Percentiles rank a stretch among this genome's conserved stretches.
phyloP scores from a whole-genome alignment of 2,329 filamentous ascomycete genomes.

The Nemania sp. region DNA sequence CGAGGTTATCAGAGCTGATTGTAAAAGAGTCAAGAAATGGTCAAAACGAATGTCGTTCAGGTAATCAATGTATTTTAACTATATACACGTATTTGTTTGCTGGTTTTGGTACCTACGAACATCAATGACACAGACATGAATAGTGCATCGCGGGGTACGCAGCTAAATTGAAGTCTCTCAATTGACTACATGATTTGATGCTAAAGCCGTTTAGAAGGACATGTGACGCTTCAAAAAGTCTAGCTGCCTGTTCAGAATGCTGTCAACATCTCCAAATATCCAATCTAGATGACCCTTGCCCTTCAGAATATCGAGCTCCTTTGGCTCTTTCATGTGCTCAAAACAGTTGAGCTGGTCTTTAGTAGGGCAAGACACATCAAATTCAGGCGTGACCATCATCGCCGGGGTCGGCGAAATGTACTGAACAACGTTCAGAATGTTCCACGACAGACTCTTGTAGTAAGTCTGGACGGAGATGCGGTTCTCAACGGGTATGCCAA shows the following conservation, averaged over 20 bases:
- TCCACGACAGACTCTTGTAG: conserved; percentile 1
- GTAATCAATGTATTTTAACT: too few relatives aligned
- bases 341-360: not conserved
- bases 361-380: conserved; percentile 1
- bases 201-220: not conserved
- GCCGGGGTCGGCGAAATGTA: conserved; percentile 1
- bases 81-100: too few relatives aligned
- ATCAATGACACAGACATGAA: too few relatives aligned
- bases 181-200: too few relatives aligned
- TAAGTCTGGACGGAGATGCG: conserved; percentile 3
- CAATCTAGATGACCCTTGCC: conserved; percentile 3
- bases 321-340: conserved; percentile 1
- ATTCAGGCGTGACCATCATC: conserved; percentile 4
- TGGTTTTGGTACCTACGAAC: too few relatives aligned
- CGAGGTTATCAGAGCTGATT: too few relatives aligned
- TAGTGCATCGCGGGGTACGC: too few relatives aligned
- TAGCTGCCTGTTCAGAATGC: not conserved
- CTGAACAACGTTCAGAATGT: conserved; percentile 2
- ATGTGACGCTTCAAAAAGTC: conserved; percentile 3
- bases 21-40: too few relatives aligned
- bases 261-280: conserved; percentile 3
- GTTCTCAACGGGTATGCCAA: conserved; percentile 4
- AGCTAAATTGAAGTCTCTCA: too few relatives aligned
- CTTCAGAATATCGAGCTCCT: conserved; percentile 1
- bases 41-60: too few relatives aligned